These are phyloP conservation scores for Vitis amurensis DNA, from an alignment of 164 flowering plant species.

Conservation along the genomic window DNA sequence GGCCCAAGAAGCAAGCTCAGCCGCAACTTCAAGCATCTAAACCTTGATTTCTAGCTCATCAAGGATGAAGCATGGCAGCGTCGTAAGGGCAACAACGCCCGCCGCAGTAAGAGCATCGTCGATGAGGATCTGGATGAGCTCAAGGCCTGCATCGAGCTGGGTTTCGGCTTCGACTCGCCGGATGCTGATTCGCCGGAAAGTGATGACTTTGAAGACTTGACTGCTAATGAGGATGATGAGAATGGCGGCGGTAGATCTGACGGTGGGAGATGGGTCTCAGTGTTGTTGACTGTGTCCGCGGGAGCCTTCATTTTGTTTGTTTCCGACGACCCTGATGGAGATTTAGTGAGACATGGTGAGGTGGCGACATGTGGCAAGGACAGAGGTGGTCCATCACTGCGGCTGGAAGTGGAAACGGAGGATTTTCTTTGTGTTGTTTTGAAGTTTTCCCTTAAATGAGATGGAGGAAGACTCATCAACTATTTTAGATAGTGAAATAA, in stretches of 20 bases:
- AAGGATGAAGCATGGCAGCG: constrained; percentile 18
- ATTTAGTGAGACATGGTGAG: not conserved
- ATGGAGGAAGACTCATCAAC: constrained; percentile 42
- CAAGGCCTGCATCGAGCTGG: too few species aligned
- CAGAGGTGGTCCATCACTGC: too few species aligned
- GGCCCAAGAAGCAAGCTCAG: constrained; percentile 56
- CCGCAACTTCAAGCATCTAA: constrained; percentile 59
- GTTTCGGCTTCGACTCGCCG: not conserved
- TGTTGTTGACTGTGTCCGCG: constrained; percentile 18
- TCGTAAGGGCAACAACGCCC: too few species aligned
- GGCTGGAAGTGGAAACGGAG: too few species aligned
- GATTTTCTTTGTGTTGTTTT: not conserved
- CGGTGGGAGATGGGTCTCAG: constrained; percentile 19
- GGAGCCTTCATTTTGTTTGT: constrained; percentile 17
- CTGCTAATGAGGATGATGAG: constrained; percentile 14
- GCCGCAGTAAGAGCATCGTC: too few species aligned
- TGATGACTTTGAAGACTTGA: constrained; percentile 27
- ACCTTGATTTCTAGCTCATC: constrained; percentile 56
- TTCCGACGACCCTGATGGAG: not conserved
- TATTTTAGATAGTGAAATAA: constrained; percentile 39
- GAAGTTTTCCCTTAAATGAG: constrained; percentile 7
- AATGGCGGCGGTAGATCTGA: constrained; percentile 10
- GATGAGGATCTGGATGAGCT: too few species aligned
- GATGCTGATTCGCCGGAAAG: constrained; percentile 4
- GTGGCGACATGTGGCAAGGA: not conserved